Percentiles rank a stretch among this genome's conserved stretches.
phyloP scores from a whole-genome alignment of 2,329 filamentous ascomycete genomes.

The Parasarocladium wereldwijsianum region DNA sequence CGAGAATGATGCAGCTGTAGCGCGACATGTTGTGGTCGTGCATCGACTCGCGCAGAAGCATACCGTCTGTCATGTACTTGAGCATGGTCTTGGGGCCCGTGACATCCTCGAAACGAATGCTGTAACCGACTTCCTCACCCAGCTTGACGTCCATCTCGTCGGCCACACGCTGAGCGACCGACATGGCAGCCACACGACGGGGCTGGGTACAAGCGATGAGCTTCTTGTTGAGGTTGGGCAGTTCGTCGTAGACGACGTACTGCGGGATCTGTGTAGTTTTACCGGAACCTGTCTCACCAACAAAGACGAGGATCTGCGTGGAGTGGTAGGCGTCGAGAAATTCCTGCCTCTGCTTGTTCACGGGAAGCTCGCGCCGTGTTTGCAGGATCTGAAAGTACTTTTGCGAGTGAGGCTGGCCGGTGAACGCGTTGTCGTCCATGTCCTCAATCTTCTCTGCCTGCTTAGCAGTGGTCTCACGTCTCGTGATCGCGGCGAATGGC shows the following conservation, averaged over 20 bases:
- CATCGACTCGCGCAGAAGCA: slow-evolving; percentile 93
- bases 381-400: slow-evolving; percentile 86
- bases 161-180: slow-evolving; percentile 92
- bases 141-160: slow-evolving; percentile 90
- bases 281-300: slow-evolving; percentile 97
- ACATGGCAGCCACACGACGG: slow-evolving; percentile 95
- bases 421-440: slow-evolving; percentile 76
- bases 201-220: slow-evolving; percentile 96
- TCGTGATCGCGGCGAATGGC: slow-evolving; percentile 51
- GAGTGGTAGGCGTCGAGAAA: slow-evolving; percentile 88
- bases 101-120: slow-evolving; percentile 95
- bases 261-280: slow-evolving; percentile 99
- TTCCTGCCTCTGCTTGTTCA: slow-evolving; percentile 85
- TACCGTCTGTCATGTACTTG: slow-evolving; percentile 99
- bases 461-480: slow-evolving; percentile 66
- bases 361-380: slow-evolving; percentile 70
- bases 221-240: slow-evolving; percentile 74
- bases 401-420: slow-evolving; percentile 56
- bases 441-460: slow-evolving; percentile 66
- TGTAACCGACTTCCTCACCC: slow-evolving; percentile 94
- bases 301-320: slow-evolving; percentile 92
- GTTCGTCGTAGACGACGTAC: slow-evolving; percentile 93
- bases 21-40: slow-evolving; percentile 82
- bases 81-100: slow-evolving; percentile 79
- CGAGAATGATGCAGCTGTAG: slow-evolving; percentile 96